Percentiles rank a stretch among this genome's conserved stretches.
phyloP scores from a whole-genome alignment of 1,284 basidiomycete species.

The Blastosporella zonata region DNA sequence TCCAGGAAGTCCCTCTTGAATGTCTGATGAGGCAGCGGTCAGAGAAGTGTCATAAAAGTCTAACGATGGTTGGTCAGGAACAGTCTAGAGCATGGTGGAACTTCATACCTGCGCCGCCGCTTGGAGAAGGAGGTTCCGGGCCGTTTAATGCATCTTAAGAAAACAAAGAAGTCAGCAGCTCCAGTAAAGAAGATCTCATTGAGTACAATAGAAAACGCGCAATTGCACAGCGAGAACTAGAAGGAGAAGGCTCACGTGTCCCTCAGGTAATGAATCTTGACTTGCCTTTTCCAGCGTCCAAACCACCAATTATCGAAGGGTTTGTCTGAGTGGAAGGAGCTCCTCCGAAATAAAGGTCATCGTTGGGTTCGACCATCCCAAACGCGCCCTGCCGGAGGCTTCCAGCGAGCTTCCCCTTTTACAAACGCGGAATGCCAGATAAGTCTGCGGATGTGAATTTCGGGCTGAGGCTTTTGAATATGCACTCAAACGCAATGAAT shows the following conservation, averaged over 20 bases:
- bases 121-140: conserved; percentile 8
- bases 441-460: background rate
- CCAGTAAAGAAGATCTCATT: conserved; percentile 9
- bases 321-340: conserved; percentile 1
- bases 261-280: background rate
- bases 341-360: conserved; percentile 2
- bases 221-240: conserved; percentile 1
- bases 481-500: too few species aligned
- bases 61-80: conserved; percentile 15
- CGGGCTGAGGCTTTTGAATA: background rate
- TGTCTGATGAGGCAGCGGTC: conserved; percentile 11
- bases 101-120: conserved; percentile 16
- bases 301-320: background rate
- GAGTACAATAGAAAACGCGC: conserved; percentile 8
- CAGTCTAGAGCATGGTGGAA: conserved; percentile 16
- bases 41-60: conserved; percentile 24
- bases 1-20: conserved; percentile 5
- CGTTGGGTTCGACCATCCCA: conserved; percentile 11
- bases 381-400: background rate
- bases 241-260: conserved; percentile 11
- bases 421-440: background rate
- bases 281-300: conserved; percentile 15
- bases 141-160: conserved; percentile 22
- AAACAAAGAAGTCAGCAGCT: conserved; percentile 21
- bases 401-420: background rate